These are phyloP conservation scores for Lantana camara DNA, from an alignment of 257 asterid genomes.

Conservation along the genomic window DNA sequence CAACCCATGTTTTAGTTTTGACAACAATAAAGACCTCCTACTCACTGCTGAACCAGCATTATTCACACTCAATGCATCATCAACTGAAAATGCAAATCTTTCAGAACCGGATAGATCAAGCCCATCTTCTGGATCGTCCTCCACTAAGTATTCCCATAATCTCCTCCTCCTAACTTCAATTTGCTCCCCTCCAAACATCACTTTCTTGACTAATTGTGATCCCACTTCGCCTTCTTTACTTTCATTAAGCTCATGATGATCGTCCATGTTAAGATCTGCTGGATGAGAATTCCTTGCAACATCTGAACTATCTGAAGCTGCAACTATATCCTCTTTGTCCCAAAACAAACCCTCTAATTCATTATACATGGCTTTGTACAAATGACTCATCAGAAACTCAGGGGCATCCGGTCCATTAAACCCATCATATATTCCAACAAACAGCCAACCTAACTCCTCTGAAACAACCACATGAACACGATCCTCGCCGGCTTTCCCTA, in stretches of 20 bases:
- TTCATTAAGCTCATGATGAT: slow-evolving; percentile 30
- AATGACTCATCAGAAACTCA: slow-evolving; percentile 86
- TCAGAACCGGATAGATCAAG: slow-evolving; percentile 97
- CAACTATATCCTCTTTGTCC: slow-evolving; percentile 63
- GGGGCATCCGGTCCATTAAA: slow-evolving; percentile 99
- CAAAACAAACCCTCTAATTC: slow-evolving; percentile 96
- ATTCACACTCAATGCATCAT: slow-evolving; percentile 83
- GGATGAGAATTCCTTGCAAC: slow-evolving; percentile 34
- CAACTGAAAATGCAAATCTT: slow-evolving; percentile 92
- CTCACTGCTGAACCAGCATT: slow-evolving; percentile 77
- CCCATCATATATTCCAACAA: slow-evolving; percentile 96
- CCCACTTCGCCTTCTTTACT: slow-evolving; percentile 40
- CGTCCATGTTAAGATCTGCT: slow-evolving; percentile 27
- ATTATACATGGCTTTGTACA: slow-evolving; percentile 80
- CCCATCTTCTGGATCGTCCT: slow-evolving; percentile 81
- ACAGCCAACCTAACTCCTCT: slow-evolving; percentile 95
- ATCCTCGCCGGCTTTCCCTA: slow-evolving; percentile 97
- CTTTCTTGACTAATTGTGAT: slow-evolving; percentile 54
- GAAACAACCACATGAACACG: slow-evolving; percentile 97
- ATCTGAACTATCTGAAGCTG: slow-evolving; percentile 42
- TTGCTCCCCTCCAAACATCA: slow-evolving; percentile 70
- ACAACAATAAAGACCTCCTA: slow-evolving; percentile 73
- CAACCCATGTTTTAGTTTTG: slow-evolving; percentile 83
- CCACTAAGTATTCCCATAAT: slow-evolving; percentile 89
- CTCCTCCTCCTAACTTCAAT: slow-evolving; percentile 81